Evolutionary conservation across 768 basidiomycete species (phyloP), one percentile per base, ranked within the genome.

Genomic region (Trametes sanguinea): DNA sequence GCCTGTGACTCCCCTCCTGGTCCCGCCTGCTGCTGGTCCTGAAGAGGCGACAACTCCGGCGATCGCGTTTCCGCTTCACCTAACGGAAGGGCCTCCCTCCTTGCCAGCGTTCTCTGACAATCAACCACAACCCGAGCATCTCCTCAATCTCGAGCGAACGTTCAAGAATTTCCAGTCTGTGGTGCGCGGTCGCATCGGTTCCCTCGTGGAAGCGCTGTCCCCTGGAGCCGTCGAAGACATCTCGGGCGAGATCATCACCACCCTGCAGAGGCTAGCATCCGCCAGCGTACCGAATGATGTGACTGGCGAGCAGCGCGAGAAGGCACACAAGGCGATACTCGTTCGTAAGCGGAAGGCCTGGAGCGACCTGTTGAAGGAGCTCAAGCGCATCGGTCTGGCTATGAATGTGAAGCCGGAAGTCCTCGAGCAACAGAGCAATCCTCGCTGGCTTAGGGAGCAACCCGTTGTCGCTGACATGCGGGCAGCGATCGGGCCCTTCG

Each of bases 291-390:
- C 85, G 3, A 60, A 72, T 14, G 77, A 78, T 16, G 71, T 77
- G 39, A 73, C 76, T 10, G 73, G 73, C 57, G 83, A 85, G 56
- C 83, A 77, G 67, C 84, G 79, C 62, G 83, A 76, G 61, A 91
- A 85, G 76, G 83, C 81, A 65, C 80, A 76, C 55, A 95, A 95
- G 72, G 84, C 86, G 22, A 75, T 98, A 9, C 78, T 90, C 43
- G 83, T 84, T 3, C 84, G 92, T 51, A 99, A 98, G 77, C 80
- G 90, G 63, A 92, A 92, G 70, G 95, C 95, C 0, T 94, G 89
- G 84, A 87, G 89, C 30, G 95, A 98, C 71, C 78, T 97, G 17
- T 77, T 97, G 64, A 96, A 94, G 74, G 94, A 95, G 69, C 77
- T 97, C 55, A 92, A 92, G 72, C 81, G 83, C 1, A 78, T 84